Evolutionary conservation across 2,329 filamentous ascomycete genomes (phyloP).

Genomic region (Cladosporium phlei): DNA sequence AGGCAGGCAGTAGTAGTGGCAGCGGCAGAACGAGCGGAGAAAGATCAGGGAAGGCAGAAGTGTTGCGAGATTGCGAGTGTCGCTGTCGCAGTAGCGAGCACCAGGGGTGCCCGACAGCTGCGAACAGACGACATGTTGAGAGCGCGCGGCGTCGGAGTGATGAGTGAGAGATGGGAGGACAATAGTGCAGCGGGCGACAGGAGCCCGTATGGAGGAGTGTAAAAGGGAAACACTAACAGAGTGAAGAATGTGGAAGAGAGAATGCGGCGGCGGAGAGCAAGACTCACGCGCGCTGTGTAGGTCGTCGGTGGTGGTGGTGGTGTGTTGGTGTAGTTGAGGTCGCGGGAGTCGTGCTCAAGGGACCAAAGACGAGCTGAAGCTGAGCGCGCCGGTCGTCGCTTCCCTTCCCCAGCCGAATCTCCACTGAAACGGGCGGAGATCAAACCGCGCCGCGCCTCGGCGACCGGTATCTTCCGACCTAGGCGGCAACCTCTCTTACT

Average conservation of each 20-base stretch:
- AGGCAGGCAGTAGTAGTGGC: slow-evolving; percentile 20
- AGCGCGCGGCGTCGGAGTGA: slow-evolving; percentile 3
- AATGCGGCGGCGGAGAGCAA: slow-evolving; percentile 3
- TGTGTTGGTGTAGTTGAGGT: background rate
- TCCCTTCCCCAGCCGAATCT: too few relatives aligned
- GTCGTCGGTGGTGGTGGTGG: too few relatives aligned
- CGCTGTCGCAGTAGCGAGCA: slow-evolving; percentile 1
- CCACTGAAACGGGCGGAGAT: too few relatives aligned
- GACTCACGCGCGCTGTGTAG: slow-evolving; percentile 11
- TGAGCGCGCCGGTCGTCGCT: too few relatives aligned
- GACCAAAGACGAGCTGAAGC: too few relatives aligned
- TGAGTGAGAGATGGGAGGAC: slow-evolving; percentile 14
- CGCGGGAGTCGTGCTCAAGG: too few relatives aligned
- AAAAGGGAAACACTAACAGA: slow-evolving; percentile 28
- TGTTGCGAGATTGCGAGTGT: background rate
- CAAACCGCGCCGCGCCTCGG: too few relatives aligned
- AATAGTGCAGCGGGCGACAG: slow-evolving; percentile 51
- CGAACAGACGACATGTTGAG: background rate
- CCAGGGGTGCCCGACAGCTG: slow-evolving; percentile 5
- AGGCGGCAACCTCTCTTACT: too few relatives aligned
- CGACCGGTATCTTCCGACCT: too few relatives aligned
- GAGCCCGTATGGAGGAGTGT: slow-evolving; percentile 41
- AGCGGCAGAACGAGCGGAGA: slow-evolving; percentile 26
- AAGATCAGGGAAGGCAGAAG: slow-evolving; percentile 20
- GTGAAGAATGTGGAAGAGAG: slow-evolving; percentile 14